Evolutionary conservation across 2,329 filamentous ascomycete species (phyloP).

Genomic region (Daldinia sp.): DNA sequence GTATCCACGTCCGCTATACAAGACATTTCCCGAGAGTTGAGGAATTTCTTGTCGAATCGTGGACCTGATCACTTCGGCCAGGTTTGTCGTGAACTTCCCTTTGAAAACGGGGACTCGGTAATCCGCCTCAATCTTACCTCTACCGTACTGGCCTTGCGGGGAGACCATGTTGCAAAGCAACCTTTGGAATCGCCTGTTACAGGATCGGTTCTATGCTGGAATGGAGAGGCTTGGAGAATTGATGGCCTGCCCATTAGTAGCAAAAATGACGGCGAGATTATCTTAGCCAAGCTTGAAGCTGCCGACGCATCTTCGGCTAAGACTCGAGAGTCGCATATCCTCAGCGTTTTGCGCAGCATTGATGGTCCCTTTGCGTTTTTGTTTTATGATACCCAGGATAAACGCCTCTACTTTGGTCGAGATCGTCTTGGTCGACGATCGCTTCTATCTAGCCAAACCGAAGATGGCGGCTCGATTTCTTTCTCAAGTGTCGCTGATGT

Average conservation of each 20-base stretch:
- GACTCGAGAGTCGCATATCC: constrained; percentile 49
- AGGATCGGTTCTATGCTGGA: constrained; percentile 87
- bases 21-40: constrained; percentile 50
- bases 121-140: constrained; percentile 68
- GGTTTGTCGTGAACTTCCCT: constrained; percentile 43
- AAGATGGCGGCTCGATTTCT: constrained; percentile 55
- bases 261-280: constrained; percentile 76
- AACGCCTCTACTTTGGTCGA: constrained; percentile 79
- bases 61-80: constrained; percentile 67
- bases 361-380: constrained; percentile 91
- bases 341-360: constrained; percentile 66
- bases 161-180: constrained; percentile 73
- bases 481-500: constrained; percentile 76
- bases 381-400: constrained; percentile 72
- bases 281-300: constrained; percentile 63
- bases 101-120: constrained; percentile 39
- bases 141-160: constrained; percentile 90
- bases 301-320: constrained; percentile 39
- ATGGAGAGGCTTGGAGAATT: constrained; percentile 93
- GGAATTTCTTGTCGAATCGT: constrained; percentile 59
- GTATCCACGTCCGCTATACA: constrained; percentile 52
- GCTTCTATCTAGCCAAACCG: constrained; percentile 67
- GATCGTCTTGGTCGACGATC: constrained; percentile 90
- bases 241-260: constrained; percentile 64
- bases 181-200: constrained; percentile 69